phyloP scores from a whole-genome alignment of 2,329 filamentous ascomycete genomes.

The Trichoderma cornu-damae region DNA sequence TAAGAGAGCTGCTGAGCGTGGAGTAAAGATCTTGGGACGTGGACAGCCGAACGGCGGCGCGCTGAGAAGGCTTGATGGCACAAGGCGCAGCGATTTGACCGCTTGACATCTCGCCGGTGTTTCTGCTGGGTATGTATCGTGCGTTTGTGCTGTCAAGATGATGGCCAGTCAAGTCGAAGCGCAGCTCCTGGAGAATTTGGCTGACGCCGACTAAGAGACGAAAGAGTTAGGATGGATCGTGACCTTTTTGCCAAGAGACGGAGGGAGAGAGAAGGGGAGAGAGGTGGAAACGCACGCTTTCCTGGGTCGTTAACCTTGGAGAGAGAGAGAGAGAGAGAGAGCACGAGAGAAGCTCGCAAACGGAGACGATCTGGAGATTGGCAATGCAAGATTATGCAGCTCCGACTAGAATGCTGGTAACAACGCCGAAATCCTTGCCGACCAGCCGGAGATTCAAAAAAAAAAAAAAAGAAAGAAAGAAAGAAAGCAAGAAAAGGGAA shows the following conservation, averaged over 20 bases:
- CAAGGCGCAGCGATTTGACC: slow-evolving; percentile 40
- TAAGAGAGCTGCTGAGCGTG: slow-evolving; percentile 39
- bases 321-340: too few species aligned
- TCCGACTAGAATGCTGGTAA: not conserved
- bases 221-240: not conserved
- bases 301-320: not conserved
- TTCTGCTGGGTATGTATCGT: not conserved
- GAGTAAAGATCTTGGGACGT: slow-evolving; percentile 48
- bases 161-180: not conserved
- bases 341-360: not conserved
- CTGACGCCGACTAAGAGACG: not conserved
- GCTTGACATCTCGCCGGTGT: slow-evolving; percentile 31
- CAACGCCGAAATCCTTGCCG: not conserved
- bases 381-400: not conserved
- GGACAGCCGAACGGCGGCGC: slow-evolving; percentile 35
- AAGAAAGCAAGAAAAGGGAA: not conserved
- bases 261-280: not conserved
- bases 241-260: not conserved
- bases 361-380: not conserved
- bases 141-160: not conserved
- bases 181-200: not conserved
- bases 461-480: not conserved
- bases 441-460: too few species aligned
- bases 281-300: not conserved
- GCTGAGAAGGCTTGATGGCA: slow-evolving; percentile 44